Percentiles rank a stretch among this genome's conserved stretches.
These are phyloP conservation scores for Oryza coarctata DNA, from an alignment of 176 grass and related monocot genomes.

Conservation along the genomic window DNA sequence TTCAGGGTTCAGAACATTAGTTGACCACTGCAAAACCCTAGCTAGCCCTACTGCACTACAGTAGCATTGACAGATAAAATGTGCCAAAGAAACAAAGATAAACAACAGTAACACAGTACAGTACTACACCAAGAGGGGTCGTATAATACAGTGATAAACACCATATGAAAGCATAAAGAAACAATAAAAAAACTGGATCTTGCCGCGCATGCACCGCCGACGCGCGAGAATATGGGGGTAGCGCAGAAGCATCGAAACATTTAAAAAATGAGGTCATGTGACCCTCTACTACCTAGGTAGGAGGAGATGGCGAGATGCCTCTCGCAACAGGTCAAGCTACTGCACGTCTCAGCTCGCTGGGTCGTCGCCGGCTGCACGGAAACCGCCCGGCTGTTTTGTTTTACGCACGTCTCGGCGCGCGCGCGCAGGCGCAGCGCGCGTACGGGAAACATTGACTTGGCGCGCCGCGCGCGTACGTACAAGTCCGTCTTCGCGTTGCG, in stretches of 20 bases:
- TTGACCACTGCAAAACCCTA: constrained; percentile 32
- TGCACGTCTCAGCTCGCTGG: neutral
- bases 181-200: constrained; percentile 43
- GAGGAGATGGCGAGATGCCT: neutral
- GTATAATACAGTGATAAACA: neutral
- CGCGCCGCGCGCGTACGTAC: neutral
- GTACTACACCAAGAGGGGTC: neutral
- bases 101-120: neutral
- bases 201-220: neutral
- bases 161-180: neutral
- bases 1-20: constrained; percentile 23
- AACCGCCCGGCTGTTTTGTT: neutral
- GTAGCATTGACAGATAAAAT: neutral
- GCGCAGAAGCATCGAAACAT: constrained; percentile 31
- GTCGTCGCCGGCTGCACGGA: constrained; percentile 27
- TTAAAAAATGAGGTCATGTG: neutral
- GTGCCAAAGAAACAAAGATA: neutral
- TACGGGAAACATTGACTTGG: constrained; percentile 32
- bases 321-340: neutral
- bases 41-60: neutral
- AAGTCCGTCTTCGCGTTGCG: neutral
- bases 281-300: no score
- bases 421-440: neutral
- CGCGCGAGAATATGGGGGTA: neutral
- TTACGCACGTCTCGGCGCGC: neutral